Conservation (phyloP, 768 basidiomycete species). For the Auricularia sp. region DNA sequence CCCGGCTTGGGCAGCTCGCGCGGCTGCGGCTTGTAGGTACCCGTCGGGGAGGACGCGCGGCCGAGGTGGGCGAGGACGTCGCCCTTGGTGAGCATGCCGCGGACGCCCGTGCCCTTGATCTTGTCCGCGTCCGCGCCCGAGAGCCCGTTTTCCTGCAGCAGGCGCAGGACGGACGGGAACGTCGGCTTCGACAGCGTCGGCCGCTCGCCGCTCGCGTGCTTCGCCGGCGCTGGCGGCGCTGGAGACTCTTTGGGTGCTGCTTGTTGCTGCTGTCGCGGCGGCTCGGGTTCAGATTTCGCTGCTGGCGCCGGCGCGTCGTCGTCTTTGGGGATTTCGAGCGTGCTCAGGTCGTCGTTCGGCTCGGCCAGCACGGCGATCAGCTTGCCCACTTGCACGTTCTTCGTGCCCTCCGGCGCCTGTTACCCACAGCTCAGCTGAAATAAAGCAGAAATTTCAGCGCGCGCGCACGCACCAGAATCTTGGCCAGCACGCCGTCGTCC, state of each 20-base stretch:
- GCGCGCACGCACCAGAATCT: conserved; percentile 63
- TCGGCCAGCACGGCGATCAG: conserved; percentile 89
- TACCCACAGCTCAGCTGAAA: not conserved
- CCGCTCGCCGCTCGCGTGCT: conserved; percentile 14
- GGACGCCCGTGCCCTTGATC: conserved; percentile 81
- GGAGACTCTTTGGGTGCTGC: no score
- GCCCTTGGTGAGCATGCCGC: conserved; percentile 94
- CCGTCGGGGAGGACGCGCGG: conserved; percentile 65
- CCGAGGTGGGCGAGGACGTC: conserved; percentile 85
- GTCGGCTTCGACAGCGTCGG: conserved; percentile 52
- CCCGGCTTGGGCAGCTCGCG: conserved; percentile 13
- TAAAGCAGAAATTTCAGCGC: no score
- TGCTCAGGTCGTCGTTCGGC: conserved; percentile 90
- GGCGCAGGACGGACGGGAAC: conserved; percentile 84
- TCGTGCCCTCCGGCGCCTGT: conserved; percentile 67
- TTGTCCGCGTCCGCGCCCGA: conserved; percentile 36
- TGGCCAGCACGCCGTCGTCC: conserved; percentile 90
- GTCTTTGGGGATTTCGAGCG: conserved; percentile 47
- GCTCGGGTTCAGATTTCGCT: conserved; percentile 12
- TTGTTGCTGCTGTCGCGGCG: conserved; percentile 10
- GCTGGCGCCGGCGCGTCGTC: conserved; percentile 15
- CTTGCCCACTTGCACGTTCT: conserved; percentile 79
- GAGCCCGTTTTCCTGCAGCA: conserved; percentile 54
- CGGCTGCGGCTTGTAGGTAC: conserved; percentile 52
- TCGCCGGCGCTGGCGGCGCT: not conserved